phyloP scores from a whole-genome alignment of 352 stramenopile species.

The Globisporangium spiculum region DNA sequence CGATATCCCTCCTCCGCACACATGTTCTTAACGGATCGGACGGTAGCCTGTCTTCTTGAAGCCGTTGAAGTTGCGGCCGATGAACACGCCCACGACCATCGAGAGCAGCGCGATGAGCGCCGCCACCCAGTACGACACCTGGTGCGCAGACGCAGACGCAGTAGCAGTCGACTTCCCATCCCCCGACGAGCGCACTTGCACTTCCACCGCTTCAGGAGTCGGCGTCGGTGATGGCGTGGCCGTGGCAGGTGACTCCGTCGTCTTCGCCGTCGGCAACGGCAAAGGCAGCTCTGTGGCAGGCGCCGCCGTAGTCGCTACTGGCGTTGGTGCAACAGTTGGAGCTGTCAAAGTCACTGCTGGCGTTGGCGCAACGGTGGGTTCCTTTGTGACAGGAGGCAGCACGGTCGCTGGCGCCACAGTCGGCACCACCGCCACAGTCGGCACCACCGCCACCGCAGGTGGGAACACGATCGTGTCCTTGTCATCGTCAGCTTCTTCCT shows the following conservation, averaged over 20 bases:
- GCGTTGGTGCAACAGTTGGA: constrained; percentile 4
- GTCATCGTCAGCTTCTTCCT: not conserved
- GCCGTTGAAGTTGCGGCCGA: constrained; percentile 54
- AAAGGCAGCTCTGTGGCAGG: not conserved
- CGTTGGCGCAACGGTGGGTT: not conserved
- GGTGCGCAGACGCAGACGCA: constrained; percentile 9
- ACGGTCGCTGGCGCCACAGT: constrained; percentile 8
- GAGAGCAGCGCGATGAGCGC: constrained; percentile 49
- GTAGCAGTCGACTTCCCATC: constrained; percentile 13
- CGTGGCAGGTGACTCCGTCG: not conserved
- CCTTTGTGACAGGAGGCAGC: constrained; percentile 4
- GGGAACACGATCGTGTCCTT: constrained; percentile 9
- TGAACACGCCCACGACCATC: constrained; percentile 40
- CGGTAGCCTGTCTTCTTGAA: constrained; percentile 13
- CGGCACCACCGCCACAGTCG: not conserved
- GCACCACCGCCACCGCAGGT: not conserved
- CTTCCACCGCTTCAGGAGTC: not conserved
- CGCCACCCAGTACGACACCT: constrained; percentile 51
- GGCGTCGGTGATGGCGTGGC: not conserved
- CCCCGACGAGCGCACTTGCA: constrained; percentile 7
- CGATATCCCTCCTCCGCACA: too few species aligned
- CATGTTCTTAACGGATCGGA: too few species aligned
- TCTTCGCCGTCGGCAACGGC: not conserved
- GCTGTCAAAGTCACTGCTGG: not conserved
- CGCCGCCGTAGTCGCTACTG: not conserved